Evolutionary conservation across 176 grass and related monocot species (phyloP).

Genomic region (Ensete glaucum): DNA sequence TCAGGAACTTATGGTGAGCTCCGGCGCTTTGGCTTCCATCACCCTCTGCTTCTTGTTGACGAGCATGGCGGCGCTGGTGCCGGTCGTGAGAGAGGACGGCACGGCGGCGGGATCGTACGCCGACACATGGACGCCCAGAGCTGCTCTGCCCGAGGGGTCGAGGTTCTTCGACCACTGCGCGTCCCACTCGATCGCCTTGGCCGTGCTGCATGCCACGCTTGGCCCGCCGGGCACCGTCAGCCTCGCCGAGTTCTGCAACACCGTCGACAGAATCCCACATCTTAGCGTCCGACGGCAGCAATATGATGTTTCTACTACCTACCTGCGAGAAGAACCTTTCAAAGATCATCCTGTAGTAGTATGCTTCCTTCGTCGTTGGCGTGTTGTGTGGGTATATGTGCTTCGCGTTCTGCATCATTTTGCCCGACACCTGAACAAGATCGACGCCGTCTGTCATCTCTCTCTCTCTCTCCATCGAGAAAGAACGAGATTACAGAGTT

Average conservation of each 20-base stretch:
- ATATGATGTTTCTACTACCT: constrained; percentile 17
- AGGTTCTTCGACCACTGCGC: constrained; percentile 78
- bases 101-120: constrained; percentile 23
- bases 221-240: constrained; percentile 78
- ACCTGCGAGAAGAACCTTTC: constrained; percentile 95
- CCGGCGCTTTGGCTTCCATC: constrained; percentile 25
- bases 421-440: constrained; percentile 48
- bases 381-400: constrained; percentile 67
- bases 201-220: constrained; percentile 93
- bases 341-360: constrained; percentile 98
- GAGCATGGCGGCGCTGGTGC: constrained; percentile 4
- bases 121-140: constrained; percentile 64
- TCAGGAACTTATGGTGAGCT: constrained; percentile 29
- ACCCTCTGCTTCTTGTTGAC: constrained; percentile 35
- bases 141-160: constrained; percentile 71
- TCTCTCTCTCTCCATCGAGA: no score
- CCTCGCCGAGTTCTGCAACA: constrained; percentile 70
- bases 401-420: constrained; percentile 73
- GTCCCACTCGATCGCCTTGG: constrained; percentile 91
- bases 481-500: neutral
- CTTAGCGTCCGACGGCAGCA: neutral
- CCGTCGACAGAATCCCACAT: neutral
- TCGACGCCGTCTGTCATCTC: neutral
- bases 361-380: constrained; percentile 75
- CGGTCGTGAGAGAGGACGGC: constrained; percentile 16